Percentiles rank a stretch among this genome's conserved stretches.
Evolutionary conservation across 2,329 filamentous ascomycete species (phyloP).

Genomic region (Thermomyces lanuginosus): DNA sequence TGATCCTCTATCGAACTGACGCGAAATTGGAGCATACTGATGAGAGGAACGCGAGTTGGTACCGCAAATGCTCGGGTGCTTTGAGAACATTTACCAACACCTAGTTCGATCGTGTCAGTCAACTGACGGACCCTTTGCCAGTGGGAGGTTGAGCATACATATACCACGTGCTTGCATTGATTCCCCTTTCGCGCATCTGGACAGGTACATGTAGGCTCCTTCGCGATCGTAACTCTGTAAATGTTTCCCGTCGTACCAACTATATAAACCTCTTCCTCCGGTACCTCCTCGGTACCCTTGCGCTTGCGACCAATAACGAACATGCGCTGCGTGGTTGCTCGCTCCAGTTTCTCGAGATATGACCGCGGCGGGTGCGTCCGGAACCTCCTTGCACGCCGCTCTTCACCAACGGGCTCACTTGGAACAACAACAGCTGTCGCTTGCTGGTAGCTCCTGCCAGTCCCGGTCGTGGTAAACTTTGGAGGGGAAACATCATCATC

Average conservation of each 20-base stretch:
- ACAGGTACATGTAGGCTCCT: constrained; percentile 38
- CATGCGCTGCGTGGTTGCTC: constrained; percentile 39
- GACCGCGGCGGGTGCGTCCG: constrained; percentile 28
- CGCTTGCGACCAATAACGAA: constrained; percentile 39
- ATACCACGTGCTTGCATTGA: constrained; percentile 49
- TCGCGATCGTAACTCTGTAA: constrained; percentile 41
- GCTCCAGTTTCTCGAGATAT: constrained; percentile 32
- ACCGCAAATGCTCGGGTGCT: constrained; percentile 38
- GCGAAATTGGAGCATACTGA: constrained; percentile 17
- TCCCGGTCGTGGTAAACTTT: no score
- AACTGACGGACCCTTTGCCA: no score
- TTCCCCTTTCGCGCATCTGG: constrained; percentile 39
- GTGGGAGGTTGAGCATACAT: constrained; percentile 32
- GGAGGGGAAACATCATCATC: no score
- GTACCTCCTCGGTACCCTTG: constrained; percentile 27
- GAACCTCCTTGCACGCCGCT: constrained; percentile 27
- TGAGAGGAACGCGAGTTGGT: constrained; percentile 44
- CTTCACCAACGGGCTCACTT: no score
- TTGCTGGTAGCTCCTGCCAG: no score
- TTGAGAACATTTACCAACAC: constrained; percentile 43
- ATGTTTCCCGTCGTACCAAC: constrained; percentile 47
- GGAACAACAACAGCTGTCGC: no score
- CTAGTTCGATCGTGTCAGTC: constrained; percentile 15
- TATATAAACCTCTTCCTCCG: constrained; percentile 38
- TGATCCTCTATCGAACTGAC: neutral